Evolutionary conservation across 352 stramenopile genomes (phyloP), one percentile per base, ranked within the genome.

Genomic region (Peronospora farinosa): DNA sequence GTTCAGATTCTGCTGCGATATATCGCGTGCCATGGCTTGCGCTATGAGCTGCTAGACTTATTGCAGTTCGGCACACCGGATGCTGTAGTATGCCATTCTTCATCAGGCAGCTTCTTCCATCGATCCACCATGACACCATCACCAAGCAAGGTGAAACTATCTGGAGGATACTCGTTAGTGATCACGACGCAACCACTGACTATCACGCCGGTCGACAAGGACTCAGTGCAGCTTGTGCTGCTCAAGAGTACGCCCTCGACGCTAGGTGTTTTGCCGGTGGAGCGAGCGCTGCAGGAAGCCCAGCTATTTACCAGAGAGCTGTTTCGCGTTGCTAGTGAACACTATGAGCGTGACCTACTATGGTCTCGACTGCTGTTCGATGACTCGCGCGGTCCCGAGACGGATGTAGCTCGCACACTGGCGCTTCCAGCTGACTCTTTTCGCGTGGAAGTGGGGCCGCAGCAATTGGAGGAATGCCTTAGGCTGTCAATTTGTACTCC

Each of bases 51-150:
- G 27, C 60, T 84, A 3, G 84, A 95, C 36, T 41, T 95, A 28
- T 76, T 88, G 65, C 78, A 92, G 47, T 92, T 88, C 54, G 84
- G 84, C 9, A 92, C 84, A 23, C 78, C 84, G 0, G 82, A 95
- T 49, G 72, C 84, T 1, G 62, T 95, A n/a, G 78, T 82, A 25
- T 88, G 78, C 19, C 77, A 88, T 58, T 92, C 79, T 37, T 54
- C 63, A 2, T 78, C 72, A 1, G 84, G 84, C 12, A 88, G 74
- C 37, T 95, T 95, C 50, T 90, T 84, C 65, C 77, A 88, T 48
- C 76, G 80, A 7, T 50, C 50, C 6, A 60, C 47, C 2, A 60
- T 67, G 19, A 57, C 45, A 13, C 36, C 62, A 25, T 27, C 23
- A 58, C 66, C 23, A 65, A 42, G 7, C 57, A 54, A 19, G 10